These are phyloP conservation scores for Coemansia javaensis DNA, from an alignment of 192 early-diverging fungal species.

Conservation along the genomic window DNA sequence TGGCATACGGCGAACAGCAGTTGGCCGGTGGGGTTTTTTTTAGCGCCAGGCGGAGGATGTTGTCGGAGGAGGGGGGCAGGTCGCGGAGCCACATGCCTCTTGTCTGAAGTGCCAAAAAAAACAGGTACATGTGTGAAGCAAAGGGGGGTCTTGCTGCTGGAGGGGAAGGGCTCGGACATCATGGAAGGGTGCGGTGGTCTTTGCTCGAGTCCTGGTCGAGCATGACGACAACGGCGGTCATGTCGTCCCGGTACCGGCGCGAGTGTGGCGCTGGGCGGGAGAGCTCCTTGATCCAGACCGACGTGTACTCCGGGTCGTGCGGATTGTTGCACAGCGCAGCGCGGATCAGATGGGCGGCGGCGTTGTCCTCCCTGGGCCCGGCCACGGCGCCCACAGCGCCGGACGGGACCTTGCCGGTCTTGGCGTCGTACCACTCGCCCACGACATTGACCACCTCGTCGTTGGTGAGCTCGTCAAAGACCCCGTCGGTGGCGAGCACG, in stretches of 20 bases:
- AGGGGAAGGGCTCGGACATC: too few relatives aligned
- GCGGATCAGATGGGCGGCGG: slow-evolving; percentile 68
- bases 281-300: slow-evolving; percentile 57
- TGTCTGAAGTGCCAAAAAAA: too few relatives aligned
- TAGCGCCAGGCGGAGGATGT: too few relatives aligned
- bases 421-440: slow-evolving; percentile 44
- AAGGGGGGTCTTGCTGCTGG: too few relatives aligned
- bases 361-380: slow-evolving; percentile 52
- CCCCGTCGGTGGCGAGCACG: slow-evolving; percentile 76
- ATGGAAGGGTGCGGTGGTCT: too few relatives aligned
- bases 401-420: background rate
- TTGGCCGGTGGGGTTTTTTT: too few relatives aligned
- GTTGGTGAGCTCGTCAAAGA: slow-evolving; percentile 72
- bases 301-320: slow-evolving; percentile 56
- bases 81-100: too few relatives aligned
- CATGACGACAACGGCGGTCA: slow-evolving; percentile 65
- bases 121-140: too few relatives aligned
- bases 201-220: too few relatives aligned
- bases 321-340: slow-evolving; percentile 50
- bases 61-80: too few relatives aligned
- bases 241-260: slow-evolving; percentile 75
- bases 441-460: slow-evolving; percentile 51
- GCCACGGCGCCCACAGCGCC: too few relatives aligned
- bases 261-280: slow-evolving; percentile 59
- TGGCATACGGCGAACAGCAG: too few relatives aligned